Percentiles rank a stretch among this genome's conserved stretches.
These are phyloP conservation scores for Agaricus subrufescens DNA, from an alignment of 768 basidiomycete genomes.

Conservation along the genomic window DNA sequence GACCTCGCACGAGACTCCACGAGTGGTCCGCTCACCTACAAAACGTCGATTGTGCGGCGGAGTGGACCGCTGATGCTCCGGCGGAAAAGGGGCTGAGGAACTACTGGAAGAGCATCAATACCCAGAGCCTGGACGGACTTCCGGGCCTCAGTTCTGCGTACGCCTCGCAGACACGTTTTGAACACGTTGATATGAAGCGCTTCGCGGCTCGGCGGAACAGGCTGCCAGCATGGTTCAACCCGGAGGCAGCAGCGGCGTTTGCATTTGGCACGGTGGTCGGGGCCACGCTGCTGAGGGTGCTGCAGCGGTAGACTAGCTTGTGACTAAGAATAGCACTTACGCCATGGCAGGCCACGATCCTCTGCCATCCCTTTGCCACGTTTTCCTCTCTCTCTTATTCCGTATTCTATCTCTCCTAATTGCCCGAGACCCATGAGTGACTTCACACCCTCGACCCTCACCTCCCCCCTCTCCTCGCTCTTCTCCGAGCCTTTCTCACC, in stretches of 20 bases:
- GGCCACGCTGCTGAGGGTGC: neutral
- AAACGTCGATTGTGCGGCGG: conserved; percentile 26
- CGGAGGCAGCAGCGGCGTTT: neutral
- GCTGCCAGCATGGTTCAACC: neutral
- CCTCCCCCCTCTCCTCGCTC: conserved; percentile 3
- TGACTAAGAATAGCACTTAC: neutral
- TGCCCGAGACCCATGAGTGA: conserved; percentile 2
- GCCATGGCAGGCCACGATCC: neutral
- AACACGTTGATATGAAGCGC: conserved; percentile 2
- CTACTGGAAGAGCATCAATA: conserved; percentile 47
- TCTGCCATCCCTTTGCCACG: conserved; percentile 1
- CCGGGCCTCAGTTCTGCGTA: conserved; percentile 33
- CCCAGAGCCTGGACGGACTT: conserved; percentile 46
- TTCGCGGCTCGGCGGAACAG: neutral
- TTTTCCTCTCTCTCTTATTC: neutral
- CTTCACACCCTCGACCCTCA: neutral
- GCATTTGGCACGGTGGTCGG: neutral
- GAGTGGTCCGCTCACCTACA: conserved; percentile 32
- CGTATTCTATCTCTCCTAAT: neutral
- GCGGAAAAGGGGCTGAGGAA: conserved; percentile 39
- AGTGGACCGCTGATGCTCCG: conserved; percentile 3
- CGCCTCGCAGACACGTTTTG: conserved; percentile 1
- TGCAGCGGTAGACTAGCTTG: neutral
- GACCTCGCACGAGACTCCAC: conserved; percentile 43
- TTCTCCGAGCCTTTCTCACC: conserved; percentile 4